Conservation (phyloP, 2,329 filamentous ascomycete species). For the Pseudocercospora fuligena region DNA sequence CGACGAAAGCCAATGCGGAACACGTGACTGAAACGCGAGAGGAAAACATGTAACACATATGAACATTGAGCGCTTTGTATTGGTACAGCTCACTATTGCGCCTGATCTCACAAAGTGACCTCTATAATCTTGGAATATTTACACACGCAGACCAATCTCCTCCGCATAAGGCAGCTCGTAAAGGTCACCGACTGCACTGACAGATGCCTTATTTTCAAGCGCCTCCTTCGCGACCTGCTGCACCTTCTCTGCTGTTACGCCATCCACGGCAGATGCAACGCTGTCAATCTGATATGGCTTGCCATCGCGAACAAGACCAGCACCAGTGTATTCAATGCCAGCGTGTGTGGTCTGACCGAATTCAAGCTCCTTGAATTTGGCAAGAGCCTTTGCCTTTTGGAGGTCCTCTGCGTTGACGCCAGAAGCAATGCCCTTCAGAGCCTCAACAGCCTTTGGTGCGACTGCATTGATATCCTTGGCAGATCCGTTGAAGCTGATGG, state of each 20-base stretch:
- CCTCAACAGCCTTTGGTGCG: conserved; percentile 76
- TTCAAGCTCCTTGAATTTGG: conserved; percentile 90
- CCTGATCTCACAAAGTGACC: conserved; percentile 35
- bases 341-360: conserved; percentile 76
- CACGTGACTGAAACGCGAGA: neutral
- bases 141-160: conserved; percentile 93
- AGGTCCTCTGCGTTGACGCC: conserved; percentile 82
- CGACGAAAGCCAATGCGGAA: conserved; percentile 3
- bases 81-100: conserved; percentile 42
- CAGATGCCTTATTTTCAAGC: conserved; percentile 84
- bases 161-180: conserved; percentile 89
- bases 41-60: conserved; percentile 7
- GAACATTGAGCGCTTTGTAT: conserved; percentile 28
- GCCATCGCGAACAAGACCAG: conserved; percentile 78
- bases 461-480: conserved; percentile 74
- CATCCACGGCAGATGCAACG: conserved; percentile 76
- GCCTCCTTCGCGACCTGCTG: conserved; percentile 90
- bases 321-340: conserved; percentile 81
- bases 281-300: conserved; percentile 84
- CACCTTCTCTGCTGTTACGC: conserved; percentile 81
- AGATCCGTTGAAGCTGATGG: conserved; percentile 78
- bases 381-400: conserved; percentile 87
- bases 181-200: conserved; percentile 89
- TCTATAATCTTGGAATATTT: conserved; percentile 54
- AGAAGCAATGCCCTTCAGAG: conserved; percentile 75